These are phyloP conservation scores for Glycine soja DNA, from an alignment of 306 rosid species.

Conservation along the genomic window DNA sequence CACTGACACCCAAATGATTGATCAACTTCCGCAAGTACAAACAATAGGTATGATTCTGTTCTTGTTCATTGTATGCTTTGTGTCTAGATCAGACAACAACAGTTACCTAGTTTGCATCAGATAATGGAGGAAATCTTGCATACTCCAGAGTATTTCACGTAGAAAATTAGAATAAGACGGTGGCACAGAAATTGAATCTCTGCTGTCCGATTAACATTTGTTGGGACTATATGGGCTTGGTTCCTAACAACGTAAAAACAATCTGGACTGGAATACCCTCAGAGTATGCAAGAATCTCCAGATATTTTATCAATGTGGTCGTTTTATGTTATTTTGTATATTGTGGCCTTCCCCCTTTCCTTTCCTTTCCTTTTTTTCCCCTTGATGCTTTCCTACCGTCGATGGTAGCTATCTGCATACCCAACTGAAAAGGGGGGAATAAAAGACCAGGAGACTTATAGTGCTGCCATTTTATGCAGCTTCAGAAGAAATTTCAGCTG, in stretches of 20 bases:
- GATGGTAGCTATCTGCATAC: not conserved
- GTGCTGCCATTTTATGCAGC: conserved; percentile 58
- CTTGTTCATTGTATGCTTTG: conserved; percentile 34
- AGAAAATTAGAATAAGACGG: conserved; percentile 26
- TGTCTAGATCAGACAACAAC: conserved; percentile 17
- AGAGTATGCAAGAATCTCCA: conserved; percentile 32
- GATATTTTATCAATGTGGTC: conserved; percentile 16
- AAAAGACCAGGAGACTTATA: conserved; percentile 6
- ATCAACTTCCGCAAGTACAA: conserved; percentile 72
- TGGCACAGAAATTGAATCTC: conserved; percentile 8
- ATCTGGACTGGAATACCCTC: conserved; percentile 28
- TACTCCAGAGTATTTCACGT: conserved; percentile 32
- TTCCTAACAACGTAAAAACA: not conserved
- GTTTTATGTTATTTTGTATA: not conserved
- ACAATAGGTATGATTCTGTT: conserved; percentile 66
- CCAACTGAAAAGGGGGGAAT: not conserved
- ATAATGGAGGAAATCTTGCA: conserved; percentile 33
- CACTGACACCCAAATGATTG: conserved; percentile 57
- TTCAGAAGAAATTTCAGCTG: conserved; percentile 69
- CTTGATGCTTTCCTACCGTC: too few relatives aligned
- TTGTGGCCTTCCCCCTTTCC: not conserved
- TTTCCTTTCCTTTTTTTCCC: too few relatives aligned
- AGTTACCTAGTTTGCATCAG: conserved; percentile 37
- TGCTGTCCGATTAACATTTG: conserved; percentile 1
- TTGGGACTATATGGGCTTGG: too few relatives aligned